Conservation (phyloP, 1,284 basidiomycete species). For the Trichosporon faecale region DNA sequence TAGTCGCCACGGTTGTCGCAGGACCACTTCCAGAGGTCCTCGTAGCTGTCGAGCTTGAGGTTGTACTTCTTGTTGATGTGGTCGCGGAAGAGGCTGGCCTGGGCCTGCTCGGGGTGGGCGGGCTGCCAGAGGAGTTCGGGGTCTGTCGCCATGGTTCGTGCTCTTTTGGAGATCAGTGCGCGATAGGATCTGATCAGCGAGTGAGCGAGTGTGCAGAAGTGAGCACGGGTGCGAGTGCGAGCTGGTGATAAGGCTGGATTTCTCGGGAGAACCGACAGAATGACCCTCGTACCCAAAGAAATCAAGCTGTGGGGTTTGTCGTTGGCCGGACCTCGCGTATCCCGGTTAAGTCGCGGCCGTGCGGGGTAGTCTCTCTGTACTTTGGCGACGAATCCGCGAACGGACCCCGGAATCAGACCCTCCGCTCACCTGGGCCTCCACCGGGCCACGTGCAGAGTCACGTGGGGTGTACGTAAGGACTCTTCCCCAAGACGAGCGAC, state of each 20-base stretch:
- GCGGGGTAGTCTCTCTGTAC: background rate
- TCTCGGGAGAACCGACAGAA: slow-evolving; percentile 2
- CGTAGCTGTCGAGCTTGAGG: slow-evolving; percentile 60
- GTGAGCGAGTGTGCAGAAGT: background rate
- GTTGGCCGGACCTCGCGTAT: slow-evolving; percentile 9
- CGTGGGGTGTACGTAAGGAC: background rate
- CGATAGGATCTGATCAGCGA: background rate
- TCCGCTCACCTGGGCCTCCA: background rate
- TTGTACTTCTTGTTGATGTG: slow-evolving; percentile 59
- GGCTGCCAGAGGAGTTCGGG: slow-evolving; percentile 57
- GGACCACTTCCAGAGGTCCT: slow-evolving; percentile 71
- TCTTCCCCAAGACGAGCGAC: background rate
- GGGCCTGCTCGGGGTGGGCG: slow-evolving; percentile 55
- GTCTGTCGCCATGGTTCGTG: slow-evolving; percentile 21
- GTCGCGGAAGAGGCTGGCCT: slow-evolving; percentile 60
- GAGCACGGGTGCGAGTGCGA: background rate
- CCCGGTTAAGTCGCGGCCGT: background rate
- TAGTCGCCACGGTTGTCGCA: slow-evolving; percentile 62
- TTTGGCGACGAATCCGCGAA: background rate
- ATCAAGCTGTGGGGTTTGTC: background rate
- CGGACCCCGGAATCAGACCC: background rate
- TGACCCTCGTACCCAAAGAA: background rate
- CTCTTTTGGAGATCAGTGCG: background rate
- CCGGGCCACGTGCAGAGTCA: background rate
- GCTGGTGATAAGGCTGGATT: background rate